phyloP scores from a whole-genome alignment of 768 basidiomycete species.

The Psilocybe azurescens region DNA sequence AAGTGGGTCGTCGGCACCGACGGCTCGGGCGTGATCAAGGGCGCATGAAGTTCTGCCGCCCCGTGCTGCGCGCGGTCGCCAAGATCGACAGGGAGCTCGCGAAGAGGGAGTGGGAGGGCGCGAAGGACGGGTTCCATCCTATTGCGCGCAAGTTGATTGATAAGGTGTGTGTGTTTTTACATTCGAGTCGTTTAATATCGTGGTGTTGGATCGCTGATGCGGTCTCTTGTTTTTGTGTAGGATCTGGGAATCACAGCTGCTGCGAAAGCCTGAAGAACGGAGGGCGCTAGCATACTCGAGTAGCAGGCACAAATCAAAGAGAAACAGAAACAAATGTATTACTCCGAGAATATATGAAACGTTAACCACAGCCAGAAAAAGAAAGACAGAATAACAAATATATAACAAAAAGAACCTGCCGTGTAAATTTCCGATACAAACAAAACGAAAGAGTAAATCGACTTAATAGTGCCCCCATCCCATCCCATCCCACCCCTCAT shows the following conservation, averaged over 20 bases:
- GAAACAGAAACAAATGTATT: not conserved
- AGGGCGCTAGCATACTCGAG: too few relatives aligned
- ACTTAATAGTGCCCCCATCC: too few relatives aligned
- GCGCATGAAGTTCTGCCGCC: slow-evolving; percentile 89
- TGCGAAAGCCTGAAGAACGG: slow-evolving; percentile 4
- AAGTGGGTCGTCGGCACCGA: slow-evolving; percentile 75
- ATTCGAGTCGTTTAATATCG: not conserved
- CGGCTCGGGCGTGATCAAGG: slow-evolving; percentile 66
- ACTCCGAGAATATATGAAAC: too few relatives aligned
- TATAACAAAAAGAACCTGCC: too few relatives aligned
- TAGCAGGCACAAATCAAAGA: not conserved
- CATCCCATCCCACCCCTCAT: too few relatives aligned
- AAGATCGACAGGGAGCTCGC: slow-evolving; percentile 62
- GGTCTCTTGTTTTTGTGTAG: not conserved
- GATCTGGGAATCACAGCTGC: slow-evolving; percentile 18
- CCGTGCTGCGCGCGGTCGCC: slow-evolving; percentile 59
- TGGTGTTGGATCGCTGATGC: too few relatives aligned
- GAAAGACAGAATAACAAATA: slow-evolving; percentile 5
- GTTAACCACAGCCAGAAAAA: too few relatives aligned
- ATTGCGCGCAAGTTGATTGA: slow-evolving; percentile 78
- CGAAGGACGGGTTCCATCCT: slow-evolving; percentile 70
- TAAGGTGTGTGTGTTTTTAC: slow-evolving; percentile 54
- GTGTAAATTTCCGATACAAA: too few relatives aligned
- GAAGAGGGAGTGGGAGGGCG: slow-evolving; percentile 47
- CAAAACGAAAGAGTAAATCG: not conserved